Percentiles rank a stretch among this genome's conserved stretches.
Conservation (phyloP, 257 asterid genomes). For the Ligustrum vulgare region DNA sequence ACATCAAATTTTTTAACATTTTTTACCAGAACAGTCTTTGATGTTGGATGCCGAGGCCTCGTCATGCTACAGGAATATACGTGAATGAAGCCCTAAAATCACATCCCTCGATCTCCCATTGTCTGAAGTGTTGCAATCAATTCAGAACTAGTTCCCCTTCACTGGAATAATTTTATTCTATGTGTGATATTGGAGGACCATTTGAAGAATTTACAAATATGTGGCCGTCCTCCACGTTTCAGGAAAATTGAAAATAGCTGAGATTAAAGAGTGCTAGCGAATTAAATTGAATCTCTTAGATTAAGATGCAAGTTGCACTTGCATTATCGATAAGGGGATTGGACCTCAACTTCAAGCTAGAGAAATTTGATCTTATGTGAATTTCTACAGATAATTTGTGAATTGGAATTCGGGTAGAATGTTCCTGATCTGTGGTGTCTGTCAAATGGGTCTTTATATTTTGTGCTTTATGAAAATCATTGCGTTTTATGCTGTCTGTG, state of each 20-base stretch:
- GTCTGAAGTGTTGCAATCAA: neutral
- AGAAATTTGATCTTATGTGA: neutral
- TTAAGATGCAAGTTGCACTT: neutral
- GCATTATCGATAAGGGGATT: neutral
- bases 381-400: neutral
- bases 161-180: too few relatives aligned
- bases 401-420: neutral
- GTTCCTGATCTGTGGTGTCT: neutral
- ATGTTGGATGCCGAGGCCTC: neutral
- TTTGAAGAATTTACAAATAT: too few relatives aligned
- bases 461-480: neutral
- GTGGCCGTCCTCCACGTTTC: neutral
- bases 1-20: too few relatives aligned
- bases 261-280: neutral
- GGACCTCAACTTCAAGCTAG: neutral
- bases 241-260: neutral
- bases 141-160: too few relatives aligned
- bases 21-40: neutral
- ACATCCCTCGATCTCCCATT: neutral
- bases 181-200: too few relatives aligned
- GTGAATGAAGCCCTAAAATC: neutral
- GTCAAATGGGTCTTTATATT: slow-evolving; percentile 3
- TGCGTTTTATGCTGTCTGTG: neutral
- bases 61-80: neutral
- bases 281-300: neutral